phyloP scores from a whole-genome alignment of 208 protist species.

The Acanthamoeba royreba region DNA sequence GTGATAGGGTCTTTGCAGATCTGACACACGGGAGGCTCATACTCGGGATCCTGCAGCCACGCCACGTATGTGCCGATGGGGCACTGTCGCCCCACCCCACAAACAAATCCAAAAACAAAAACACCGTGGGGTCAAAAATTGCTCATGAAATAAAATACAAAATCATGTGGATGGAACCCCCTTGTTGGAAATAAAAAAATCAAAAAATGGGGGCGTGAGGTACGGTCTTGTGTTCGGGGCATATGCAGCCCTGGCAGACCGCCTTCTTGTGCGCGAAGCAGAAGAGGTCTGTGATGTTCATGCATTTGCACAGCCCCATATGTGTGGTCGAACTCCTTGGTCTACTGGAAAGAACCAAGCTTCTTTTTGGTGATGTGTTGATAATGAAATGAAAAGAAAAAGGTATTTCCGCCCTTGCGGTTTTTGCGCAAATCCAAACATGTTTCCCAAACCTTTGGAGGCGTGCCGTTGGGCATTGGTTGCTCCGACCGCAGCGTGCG shows the following conservation, averaged over 20 bases:
- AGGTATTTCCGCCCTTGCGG: no score
- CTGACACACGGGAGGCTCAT: conserved; percentile 17
- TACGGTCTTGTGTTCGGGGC: conserved; percentile 42
- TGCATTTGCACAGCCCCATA: conserved; percentile 57
- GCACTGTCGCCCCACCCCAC: background rate
- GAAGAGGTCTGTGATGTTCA: conserved; percentile 50
- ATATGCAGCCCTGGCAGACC: conserved; percentile 41
- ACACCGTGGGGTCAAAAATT: background rate
- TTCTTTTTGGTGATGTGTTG: background rate
- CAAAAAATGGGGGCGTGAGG: background rate
- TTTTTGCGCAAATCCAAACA: no score
- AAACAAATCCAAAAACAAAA: no score
- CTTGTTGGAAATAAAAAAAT: background rate
- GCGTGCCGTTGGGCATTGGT: no score
- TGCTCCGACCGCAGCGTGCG: no score
- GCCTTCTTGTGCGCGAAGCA: conserved; percentile 55
- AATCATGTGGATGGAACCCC: background rate
- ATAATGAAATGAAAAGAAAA: no score
- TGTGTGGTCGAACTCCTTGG: background rate
- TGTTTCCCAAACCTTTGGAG: no score
- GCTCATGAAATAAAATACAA: background rate
- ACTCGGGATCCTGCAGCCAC: conserved; percentile 48
- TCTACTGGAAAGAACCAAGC: background rate
- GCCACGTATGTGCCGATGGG: conserved; percentile 36
- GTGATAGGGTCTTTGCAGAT: conserved; percentile 43